A percentile compares a stretch with the other conserved stretches of the same genome.
Evolutionary conservation across 1,284 basidiomycete species (phyloP).

Genomic region (Ustilago trichophora): DNA sequence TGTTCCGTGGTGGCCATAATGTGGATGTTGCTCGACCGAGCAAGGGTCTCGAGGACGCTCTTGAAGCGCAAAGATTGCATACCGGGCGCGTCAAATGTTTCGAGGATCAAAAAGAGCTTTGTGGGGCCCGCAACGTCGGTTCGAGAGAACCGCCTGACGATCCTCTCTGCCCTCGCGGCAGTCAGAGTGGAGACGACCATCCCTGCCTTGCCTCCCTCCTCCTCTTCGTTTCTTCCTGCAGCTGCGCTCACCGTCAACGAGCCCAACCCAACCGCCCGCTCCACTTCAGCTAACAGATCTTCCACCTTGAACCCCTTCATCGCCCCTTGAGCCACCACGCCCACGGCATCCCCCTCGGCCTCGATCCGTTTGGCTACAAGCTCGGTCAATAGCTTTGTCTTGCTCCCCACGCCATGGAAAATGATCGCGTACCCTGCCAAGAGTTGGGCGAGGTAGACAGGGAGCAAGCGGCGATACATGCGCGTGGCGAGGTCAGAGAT

Average conservation of each 20-base stretch:
- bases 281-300: conserved; percentile 37
- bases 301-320: conserved; percentile 52
- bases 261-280: conserved; percentile 27
- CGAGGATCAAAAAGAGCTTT: conserved; percentile 36
- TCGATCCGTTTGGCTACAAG: conserved; percentile 24
- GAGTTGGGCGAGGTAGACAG: conserved; percentile 41
- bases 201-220: neutral
- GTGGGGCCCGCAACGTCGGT: conserved; percentile 9
- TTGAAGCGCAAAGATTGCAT: conserved; percentile 41
- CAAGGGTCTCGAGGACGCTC: conserved; percentile 33
- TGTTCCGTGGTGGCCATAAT: conserved; percentile 46
- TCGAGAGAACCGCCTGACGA: conserved; percentile 21
- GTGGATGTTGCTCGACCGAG: conserved; percentile 25
- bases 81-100: conserved; percentile 41
- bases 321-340: conserved; percentile 44
- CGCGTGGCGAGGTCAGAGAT: conserved; percentile 22
- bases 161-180: conserved; percentile 30
- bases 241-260: conserved; percentile 16
- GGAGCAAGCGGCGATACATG: conserved; percentile 36
- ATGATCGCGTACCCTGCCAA: conserved; percentile 43
- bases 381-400: conserved; percentile 24
- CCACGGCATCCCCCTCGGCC: conserved; percentile 39
- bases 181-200: conserved; percentile 31
- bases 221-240: neutral
- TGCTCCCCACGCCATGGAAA: conserved; percentile 46